These are phyloP conservation scores for Aspergillus thermomutatus DNA, from an alignment of 2,329 filamentous ascomycete genomes.

Conservation along the genomic window DNA sequence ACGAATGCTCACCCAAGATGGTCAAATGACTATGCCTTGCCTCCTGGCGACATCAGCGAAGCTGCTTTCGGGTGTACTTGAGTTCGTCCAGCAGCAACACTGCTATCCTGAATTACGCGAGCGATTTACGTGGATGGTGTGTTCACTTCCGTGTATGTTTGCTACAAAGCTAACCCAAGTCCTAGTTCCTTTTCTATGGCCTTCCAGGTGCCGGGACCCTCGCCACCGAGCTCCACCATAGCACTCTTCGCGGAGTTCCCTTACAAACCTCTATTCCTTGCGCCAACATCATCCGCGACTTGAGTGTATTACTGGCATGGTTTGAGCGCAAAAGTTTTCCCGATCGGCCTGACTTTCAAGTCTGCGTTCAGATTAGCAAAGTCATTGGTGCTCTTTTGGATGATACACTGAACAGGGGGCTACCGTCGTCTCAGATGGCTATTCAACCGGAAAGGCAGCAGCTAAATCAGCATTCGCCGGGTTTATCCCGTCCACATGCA, in stretches of 20 bases:
- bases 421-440: no score
- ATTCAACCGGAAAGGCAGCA: no score
- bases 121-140: slow-evolving; percentile 1
- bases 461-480: no score
- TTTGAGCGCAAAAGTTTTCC: neutral
- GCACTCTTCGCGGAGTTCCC: neutral
- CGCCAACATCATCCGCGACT: slow-evolving; percentile 1
- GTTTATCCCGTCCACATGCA: no score
- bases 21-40: neutral
- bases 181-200: slow-evolving; percentile 6
- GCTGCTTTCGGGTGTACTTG: slow-evolving; percentile 4
- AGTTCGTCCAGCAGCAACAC: slow-evolving; percentile 3
- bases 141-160: no score
- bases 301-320: slow-evolving; percentile 3
- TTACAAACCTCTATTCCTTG: neutral
- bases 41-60: slow-evolving; percentile 3
- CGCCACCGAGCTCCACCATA: slow-evolving; percentile 3
- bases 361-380: neutral
- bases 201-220: slow-evolving; percentile 8
- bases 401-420: neutral
- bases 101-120: neutral
- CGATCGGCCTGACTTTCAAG: neutral
- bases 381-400: slow-evolving; percentile 2
- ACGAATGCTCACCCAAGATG: slow-evolving; percentile 2
- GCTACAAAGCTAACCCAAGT: no score